phyloP scores from a whole-genome alignment of 2,329 filamentous ascomycete genomes.

The Colletotrichum gigasporum region DNA sequence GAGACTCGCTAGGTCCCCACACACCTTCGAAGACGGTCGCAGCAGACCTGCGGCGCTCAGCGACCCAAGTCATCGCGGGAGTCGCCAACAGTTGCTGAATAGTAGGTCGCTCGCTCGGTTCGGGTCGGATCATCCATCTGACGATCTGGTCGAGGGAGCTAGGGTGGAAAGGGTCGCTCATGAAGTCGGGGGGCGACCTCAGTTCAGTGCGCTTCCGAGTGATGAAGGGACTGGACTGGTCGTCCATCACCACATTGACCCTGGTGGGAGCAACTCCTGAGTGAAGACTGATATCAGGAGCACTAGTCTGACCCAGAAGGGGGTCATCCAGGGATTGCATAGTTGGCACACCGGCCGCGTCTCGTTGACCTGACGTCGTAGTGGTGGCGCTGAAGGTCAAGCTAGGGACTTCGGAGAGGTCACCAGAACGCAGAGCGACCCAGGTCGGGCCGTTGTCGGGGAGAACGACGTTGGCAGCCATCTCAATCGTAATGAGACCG shows the following conservation, averaged over 20 bases:
- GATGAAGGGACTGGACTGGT: conserved; percentile 43
- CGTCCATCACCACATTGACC: conserved; percentile 40
- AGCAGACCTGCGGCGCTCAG: conserved; percentile 78
- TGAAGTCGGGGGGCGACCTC: conserved; percentile 81
- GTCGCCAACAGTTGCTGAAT: conserved; percentile 78
- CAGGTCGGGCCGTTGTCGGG: conserved; percentile 93
- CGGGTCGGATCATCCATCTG: conserved; percentile 84
- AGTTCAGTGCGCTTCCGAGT: conserved; percentile 57
- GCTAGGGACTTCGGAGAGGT: conserved; percentile 88
- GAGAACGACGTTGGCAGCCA: conserved; percentile 91
- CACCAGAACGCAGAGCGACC: conserved; percentile 88
- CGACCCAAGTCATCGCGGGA: conserved; percentile 83
- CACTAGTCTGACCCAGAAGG: conserved; percentile 25
- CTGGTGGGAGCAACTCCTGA: conserved; percentile 46
- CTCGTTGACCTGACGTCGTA: conserved; percentile 23
- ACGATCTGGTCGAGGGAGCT: conserved; percentile 87
- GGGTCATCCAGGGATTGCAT: conserved; percentile 30
- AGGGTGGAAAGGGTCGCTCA: conserved; percentile 78
- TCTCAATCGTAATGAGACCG: conserved; percentile 93
- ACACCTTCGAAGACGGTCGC: conserved; percentile 97
- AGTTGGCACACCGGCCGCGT: conserved; percentile 31
- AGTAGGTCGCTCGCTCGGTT: conserved; percentile 77
- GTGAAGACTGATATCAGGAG: conserved; percentile 34
- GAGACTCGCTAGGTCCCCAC: conserved; percentile 81
- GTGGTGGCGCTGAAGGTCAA: conserved; percentile 80